Base-by-base conservation (phyloP, 345 rosid genomes). In the Cardiospermum halicacabum region DNA sequence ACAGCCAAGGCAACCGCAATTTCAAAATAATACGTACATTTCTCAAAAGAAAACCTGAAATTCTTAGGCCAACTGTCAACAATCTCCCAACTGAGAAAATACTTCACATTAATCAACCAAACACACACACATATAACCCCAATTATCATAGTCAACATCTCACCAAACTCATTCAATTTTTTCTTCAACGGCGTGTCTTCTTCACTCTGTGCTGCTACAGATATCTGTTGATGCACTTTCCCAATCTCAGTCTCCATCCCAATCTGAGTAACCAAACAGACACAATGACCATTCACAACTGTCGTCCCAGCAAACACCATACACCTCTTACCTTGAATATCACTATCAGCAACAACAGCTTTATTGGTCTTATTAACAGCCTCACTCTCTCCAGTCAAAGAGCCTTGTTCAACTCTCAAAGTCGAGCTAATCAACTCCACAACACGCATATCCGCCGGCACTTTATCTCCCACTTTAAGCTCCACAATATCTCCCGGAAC, bases 1-100 rank as follows among this genome's bases (percentile, higher is more conserved):
- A 87, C 92, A 18, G 92, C 92, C 71, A 87, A 72, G 18, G 89
- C 92, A 53, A 87, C 89, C 3, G 88, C 92, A 51, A 87, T 84
- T 80, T 87, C 83, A 39, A 87, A 87, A 72, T 87, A 84, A 62
- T 84, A 87, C 0, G 92, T 77, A 66, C 88, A 87, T 77, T 84
- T 87, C 82, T 87, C 93, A 25, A 87, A 87, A 0, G 93, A 87
- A 71, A 87, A 84, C 61, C 66, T 77, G 55, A 87, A 84, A 59
- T 82, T 87, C 73, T 51, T 69, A 1, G 93, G 93, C 89, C 86
- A 81, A 24, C 89, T 86, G 43, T 87, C 79, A n/a, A 75, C 77
- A 48, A 72, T 73, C 49, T 87, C 89, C 93, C 93, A 87, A 48
- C 69, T 75, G 16, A 87, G 86, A 16, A 84, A 87, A 68, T 87